Evolutionary conservation across 2,329 filamentous ascomycete species (phyloP).

Genomic region (Beauveria rudraprayagi): DNA sequence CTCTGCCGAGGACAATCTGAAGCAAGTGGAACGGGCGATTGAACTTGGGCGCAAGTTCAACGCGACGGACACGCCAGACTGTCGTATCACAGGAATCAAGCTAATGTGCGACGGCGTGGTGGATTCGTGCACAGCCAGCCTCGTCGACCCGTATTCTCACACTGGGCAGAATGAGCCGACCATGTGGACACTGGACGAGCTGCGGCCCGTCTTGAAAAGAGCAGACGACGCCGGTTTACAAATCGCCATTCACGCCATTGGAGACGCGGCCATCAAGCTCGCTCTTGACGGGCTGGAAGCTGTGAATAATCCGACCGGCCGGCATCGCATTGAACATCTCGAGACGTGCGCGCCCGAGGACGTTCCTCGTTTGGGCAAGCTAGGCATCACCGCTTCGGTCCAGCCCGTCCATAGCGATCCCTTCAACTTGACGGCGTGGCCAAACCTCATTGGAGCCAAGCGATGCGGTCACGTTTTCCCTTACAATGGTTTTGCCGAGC

Average conservation of each 20-base stretch:
- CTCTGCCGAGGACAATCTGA: conserved; percentile 23
- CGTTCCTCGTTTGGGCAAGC: conserved; percentile 43
- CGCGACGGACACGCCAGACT: conserved; percentile 25
- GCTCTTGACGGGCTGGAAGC: conserved; percentile 46
- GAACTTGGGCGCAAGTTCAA: conserved; percentile 29
- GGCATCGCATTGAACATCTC: conserved; percentile 56
- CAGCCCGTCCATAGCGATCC: conserved; percentile 50
- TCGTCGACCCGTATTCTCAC: conserved; percentile 48
- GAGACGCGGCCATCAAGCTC: conserved; percentile 48
- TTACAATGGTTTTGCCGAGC: conserved; percentile 47
- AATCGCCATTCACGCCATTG: conserved; percentile 56
- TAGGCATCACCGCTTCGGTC: conserved; percentile 50
- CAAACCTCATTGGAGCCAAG: conserved; percentile 39
- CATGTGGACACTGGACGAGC: conserved; percentile 45
- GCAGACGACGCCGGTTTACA: conserved; percentile 47
- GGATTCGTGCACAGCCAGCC: conserved; percentile 53
- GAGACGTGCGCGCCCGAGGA: conserved; percentile 49
- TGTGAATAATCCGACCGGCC: conserved; percentile 31
- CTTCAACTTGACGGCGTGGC: conserved; percentile 49
- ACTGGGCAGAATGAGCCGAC: conserved; percentile 34
- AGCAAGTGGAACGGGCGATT: conserved; percentile 31
- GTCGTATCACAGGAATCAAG: conserved; percentile 52
- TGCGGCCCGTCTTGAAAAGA: conserved; percentile 44
- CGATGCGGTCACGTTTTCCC: conserved; percentile 49
- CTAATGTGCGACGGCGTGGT: conserved; percentile 56